phyloP scores from a whole-genome alignment of 345 rosid genomes.

The Populus tremula region DNA sequence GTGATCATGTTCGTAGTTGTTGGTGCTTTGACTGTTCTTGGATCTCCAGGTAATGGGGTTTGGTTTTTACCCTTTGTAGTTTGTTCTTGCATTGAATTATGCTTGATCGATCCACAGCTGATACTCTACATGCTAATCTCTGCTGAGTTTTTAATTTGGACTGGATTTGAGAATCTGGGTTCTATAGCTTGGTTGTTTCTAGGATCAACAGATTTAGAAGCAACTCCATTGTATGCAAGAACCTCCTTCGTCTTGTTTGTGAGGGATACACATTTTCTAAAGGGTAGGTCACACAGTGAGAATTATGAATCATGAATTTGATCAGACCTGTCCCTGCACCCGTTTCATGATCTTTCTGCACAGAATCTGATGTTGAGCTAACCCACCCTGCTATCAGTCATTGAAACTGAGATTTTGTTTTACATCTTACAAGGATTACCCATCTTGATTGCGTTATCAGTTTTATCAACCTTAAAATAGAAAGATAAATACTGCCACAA shows the following conservation, averaged over 20 bases:
- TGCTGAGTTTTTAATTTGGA: background rate
- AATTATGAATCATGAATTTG: no score
- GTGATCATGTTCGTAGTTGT: conserved; percentile 19
- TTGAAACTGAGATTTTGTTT: background rate
- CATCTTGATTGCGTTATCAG: background rate
- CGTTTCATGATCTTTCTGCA: no score
- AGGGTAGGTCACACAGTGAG: background rate
- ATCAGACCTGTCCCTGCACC: no score
- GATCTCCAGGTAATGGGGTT: conserved; percentile 56
- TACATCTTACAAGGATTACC: no score
- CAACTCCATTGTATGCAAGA: background rate
- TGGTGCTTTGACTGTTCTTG: conserved; percentile 36
- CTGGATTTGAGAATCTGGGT: conserved; percentile 23
- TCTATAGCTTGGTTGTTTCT: background rate
- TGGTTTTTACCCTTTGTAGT: background rate
- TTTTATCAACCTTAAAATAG: background rate
- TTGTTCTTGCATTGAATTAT: conserved; percentile 13
- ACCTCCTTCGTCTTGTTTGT: background rate
- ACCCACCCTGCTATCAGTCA: no score
- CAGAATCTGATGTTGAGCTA: no score
- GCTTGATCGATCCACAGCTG: conserved; percentile 15
- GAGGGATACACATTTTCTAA: background rate
- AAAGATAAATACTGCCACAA: background rate
- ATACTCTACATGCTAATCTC: background rate
- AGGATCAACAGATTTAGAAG: background rate